Conservation (phyloP, 2,329 filamentous ascomycete genomes). For the Cercospora brassicicola region DNA sequence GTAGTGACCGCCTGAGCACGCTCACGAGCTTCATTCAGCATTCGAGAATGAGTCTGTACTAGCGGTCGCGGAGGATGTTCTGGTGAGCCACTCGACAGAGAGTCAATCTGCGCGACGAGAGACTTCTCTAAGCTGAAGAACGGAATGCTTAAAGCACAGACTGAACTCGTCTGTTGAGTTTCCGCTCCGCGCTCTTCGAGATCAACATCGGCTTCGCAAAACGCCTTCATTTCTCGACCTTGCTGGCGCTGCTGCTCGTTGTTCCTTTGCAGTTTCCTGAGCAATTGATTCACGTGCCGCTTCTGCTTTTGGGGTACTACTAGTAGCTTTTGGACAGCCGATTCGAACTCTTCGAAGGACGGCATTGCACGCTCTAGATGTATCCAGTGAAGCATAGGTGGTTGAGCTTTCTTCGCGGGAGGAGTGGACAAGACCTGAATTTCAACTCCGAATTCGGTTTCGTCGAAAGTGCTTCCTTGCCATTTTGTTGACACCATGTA, state of each 20-base stretch:
- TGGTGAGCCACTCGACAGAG: conserved; percentile 5
- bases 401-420: neutral
- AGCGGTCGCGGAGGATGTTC: conserved; percentile 18
- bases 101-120: neutral
- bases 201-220: conserved; percentile 17
- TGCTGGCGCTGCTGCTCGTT: conserved; percentile 23
- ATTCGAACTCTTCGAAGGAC: conserved; percentile 21
- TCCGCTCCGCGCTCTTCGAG: conserved; percentile 7
- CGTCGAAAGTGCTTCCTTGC: conserved; percentile 14
- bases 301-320: neutral
- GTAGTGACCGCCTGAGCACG: conserved; percentile 11
- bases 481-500: conserved; percentile 10
- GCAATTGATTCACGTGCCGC: conserved; percentile 14
- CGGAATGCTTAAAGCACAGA: conserved; percentile 19
- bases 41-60: conserved; percentile 14
- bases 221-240: conserved; percentile 22
- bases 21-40: conserved; percentile 15
- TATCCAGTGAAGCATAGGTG: conserved; percentile 13
- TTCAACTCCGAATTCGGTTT: conserved; percentile 9
- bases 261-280: conserved; percentile 16
- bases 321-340: neutral
- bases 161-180: conserved; percentile 10
- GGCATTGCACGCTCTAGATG: conserved; percentile 19
- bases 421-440: conserved; percentile 6
- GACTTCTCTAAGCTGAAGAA: conserved; percentile 14